phyloP scores from a whole-genome alignment of 1,139 yeast genomes.

The Geotrichum histeridarum region DNA sequence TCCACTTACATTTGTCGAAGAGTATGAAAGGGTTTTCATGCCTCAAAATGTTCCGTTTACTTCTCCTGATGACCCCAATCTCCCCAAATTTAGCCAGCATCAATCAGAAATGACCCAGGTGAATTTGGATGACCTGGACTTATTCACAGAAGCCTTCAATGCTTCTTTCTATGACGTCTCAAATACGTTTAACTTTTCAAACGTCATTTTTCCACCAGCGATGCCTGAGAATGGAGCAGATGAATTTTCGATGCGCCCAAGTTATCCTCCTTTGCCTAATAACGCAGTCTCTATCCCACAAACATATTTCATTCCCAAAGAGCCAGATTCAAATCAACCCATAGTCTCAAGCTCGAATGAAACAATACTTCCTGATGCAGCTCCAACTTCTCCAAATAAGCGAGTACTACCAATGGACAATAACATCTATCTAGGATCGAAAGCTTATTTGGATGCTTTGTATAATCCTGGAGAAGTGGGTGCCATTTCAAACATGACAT shows the following conservation, averaged over 20 bases:
- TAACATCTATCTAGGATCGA: background rate
- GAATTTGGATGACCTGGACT: conserved; percentile 14
- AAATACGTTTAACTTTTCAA: conserved; percentile 12
- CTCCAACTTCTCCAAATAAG: background rate
- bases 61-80: background rate
- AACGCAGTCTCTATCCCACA: background rate
- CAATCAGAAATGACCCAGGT: conserved; percentile 6
- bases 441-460: conserved; percentile 9
- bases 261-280: background rate
- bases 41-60: conserved; percentile 7
- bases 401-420: background rate
- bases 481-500: conserved; percentile 13
- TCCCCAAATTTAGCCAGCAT: conserved; percentile 7
- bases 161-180: conserved; percentile 13
- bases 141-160: conserved; percentile 16
- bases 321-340: too few species aligned
- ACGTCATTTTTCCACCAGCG: conserved; percentile 8
- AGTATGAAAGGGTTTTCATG: conserved; percentile 13
- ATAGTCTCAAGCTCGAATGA: background rate
- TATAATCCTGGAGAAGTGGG: conserved; percentile 16
- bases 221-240: background rate
- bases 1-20: conserved; percentile 14
- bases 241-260: background rate
- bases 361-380: background rate
- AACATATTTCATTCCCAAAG: too few species aligned